Base-by-base conservation (phyloP, 495 filamentous ascomycete genomes). In the Immersiella caudata region DNA sequence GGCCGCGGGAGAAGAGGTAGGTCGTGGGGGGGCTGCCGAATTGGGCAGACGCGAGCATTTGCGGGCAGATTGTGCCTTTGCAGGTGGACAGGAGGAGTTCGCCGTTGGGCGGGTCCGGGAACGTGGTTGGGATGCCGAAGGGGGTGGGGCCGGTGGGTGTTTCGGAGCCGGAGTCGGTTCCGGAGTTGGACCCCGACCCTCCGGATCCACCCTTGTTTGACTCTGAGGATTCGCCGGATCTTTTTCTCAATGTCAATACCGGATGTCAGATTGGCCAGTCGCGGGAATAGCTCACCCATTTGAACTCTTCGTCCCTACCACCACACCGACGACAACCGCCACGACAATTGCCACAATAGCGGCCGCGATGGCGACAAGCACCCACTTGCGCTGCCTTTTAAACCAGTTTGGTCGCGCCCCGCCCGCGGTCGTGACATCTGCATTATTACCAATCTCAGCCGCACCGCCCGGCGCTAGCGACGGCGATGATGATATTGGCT, bases 51-150 rank as follows among this genome's bases (percentile, higher is more conserved):
- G 56, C 56, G 14, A 59, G 56, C 22, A 59, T 33, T 22, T 59
- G 56, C 25, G 56, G 56, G 26, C 56, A 59, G 9, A 59, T 33
- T 11, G 56, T 29, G 8, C 56, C 56, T 14, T 22, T 29, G 56
- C 56, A 59, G 22, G 22, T 33, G 21, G 56, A 59, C 1, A 20
- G 22, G 21, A 26, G 56, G 5, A 20, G 5, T 11, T n/a, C 2
- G 26, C 56, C 56, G 26, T 27, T 27, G 24, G 18, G 22, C 26
- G 56, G 25, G 5, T 59, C 56, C 2, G 56, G 56, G 26, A 59
- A 59, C 7, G 56, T 26, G 6, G 56, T 59, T 1, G 56, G 56
- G 12, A 59, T 25, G 24, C 56, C 56, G 56, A 59, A 59, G 24
- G 9, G 21, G 7, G 25, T 59, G 6, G 22, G 7, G 3, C 11